Evolutionary conservation across 768 basidiomycete genomes (phyloP), one percentile per base, ranked within the genome.

Genomic region (Mycena amicta): DNA sequence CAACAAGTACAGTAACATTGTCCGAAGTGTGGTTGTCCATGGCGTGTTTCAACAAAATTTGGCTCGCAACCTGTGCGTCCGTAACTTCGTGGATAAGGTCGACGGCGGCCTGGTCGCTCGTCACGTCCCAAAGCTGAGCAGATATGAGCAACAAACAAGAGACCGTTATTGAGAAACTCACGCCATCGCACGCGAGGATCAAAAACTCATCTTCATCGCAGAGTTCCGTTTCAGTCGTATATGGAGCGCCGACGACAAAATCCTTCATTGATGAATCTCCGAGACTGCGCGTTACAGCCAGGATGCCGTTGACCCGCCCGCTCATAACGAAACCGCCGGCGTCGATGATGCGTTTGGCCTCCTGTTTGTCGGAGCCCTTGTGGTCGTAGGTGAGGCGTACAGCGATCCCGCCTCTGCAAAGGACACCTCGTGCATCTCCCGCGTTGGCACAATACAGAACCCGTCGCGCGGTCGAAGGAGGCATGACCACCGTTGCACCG

Each of bases 241-340:
- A 99, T 5, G 97, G 97, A 27, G 92, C 85, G 2, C 97, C 97
- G 49, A 98, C 97, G 12, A 99, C 97, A 71, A 95, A 99, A 68
- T 99, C 97, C 75, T 99, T 99, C 97, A 99, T 98, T 5, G 93
- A 91, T 2, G 94, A 91, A 69, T 99, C 97, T 30, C 97, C 97
- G 56, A 99, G 77, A 67, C 94, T 94, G 57, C 97, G 83, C 18
- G 97, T 99, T 27, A 99, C 97, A 5, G 95, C 95, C 54, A 99
- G 78, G 40, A 98, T 95, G 62, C 96, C 97, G 65, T 99, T 99
- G 30, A 99, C 97, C 13, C 97, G 86, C 62, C 96, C 97, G 68
- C 96, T 96, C 91, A 99, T 88, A 22, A 99, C 95, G 70, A 98
- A 99, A 1, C 97, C 97, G 11, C 97, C 97, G 0, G 97, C 97